Evolutionary conservation across 768 basidiomycete species (phyloP).

Genomic region (Tephrocybe sp.): DNA sequence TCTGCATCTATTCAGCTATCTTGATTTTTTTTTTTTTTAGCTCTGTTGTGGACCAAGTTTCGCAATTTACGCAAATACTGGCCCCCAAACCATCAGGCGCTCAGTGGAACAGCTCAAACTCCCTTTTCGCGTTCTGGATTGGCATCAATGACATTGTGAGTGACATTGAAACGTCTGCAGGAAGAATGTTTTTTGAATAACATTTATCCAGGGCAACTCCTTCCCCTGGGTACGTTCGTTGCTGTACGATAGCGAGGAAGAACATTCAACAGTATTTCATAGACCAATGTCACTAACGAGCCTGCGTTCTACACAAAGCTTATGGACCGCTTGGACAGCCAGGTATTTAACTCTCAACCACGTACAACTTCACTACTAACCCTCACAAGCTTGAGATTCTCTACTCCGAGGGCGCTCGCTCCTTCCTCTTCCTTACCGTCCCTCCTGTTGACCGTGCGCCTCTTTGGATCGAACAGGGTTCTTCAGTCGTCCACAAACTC

Average conservation of each 20-base stretch:
- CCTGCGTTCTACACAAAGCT: conserved; percentile 32
- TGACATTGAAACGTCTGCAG: neutral
- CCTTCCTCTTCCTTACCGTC: conserved; percentile 62
- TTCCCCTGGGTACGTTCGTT: conserved; percentile 38
- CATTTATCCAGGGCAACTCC: conserved; percentile 40
- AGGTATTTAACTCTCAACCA: conserved; percentile 18
- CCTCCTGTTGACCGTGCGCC: conserved; percentile 59
- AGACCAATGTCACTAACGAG: conserved; percentile 35
- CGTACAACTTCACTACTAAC: neutral
- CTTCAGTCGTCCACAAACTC: conserved; percentile 32
- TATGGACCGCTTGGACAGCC: conserved; percentile 30
- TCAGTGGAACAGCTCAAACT: conserved; percentile 48
- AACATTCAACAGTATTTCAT: neutral
- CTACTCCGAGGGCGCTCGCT: conserved; percentile 47
- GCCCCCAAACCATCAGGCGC: conserved; percentile 42
- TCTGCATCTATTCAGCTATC: neutral
- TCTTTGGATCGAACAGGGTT: conserved; percentile 38
- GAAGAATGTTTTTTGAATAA: conserved; percentile 3
- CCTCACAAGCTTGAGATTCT: conserved; percentile 42
- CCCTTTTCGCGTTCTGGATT: conserved; percentile 62
- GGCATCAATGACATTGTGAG: conserved; percentile 63
- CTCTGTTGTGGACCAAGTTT: conserved; percentile 56
- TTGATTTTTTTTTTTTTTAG: conserved; percentile 14
- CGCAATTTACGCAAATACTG: conserved; percentile 43
- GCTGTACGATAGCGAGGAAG: neutral